A percentile compares a stretch with the other conserved stretches of the same genome.
These are phyloP conservation scores for Tolypocladium ovalisporum DNA, from an alignment of 2,329 filamentous ascomycete species.

Conservation along the genomic window DNA sequence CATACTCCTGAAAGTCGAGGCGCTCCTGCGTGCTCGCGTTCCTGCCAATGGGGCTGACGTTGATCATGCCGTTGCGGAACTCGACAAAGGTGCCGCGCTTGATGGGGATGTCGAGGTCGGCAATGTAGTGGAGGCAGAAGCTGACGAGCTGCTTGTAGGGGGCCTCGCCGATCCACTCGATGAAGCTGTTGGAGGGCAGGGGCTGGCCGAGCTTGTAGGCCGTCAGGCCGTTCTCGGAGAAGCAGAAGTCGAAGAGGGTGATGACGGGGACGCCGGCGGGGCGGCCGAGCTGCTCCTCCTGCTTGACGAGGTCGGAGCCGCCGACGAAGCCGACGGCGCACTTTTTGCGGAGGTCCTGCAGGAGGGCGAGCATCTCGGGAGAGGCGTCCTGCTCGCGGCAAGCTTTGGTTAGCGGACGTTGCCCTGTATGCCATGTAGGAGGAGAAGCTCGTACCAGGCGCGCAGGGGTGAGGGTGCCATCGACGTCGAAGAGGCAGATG, in stretches of 20 bases:
- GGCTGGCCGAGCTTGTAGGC: constrained; percentile 74
- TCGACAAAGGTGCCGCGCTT: constrained; percentile 80
- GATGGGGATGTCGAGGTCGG: constrained; percentile 72
- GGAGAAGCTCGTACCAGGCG: constrained; percentile 48
- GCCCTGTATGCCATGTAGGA: background rate
- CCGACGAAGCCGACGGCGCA: constrained; percentile 87
- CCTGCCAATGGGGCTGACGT: constrained; percentile 71
- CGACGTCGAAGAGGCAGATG: constrained; percentile 92
- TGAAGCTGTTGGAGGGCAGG: constrained; percentile 75
- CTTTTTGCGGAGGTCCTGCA: constrained; percentile 72
- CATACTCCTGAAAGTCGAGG: constrained; percentile 70
- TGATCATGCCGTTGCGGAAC: constrained; percentile 88
- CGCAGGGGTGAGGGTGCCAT: constrained; percentile 79
- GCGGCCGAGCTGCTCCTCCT: constrained; percentile 85
- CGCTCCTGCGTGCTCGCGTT: constrained; percentile 77
- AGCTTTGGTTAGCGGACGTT: background rate
- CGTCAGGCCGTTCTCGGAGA: constrained; percentile 91
- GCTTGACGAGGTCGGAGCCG: constrained; percentile 83
- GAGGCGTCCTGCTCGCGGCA: constrained; percentile 43
- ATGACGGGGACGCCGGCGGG: constrained; percentile 56
- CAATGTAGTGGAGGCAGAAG: constrained; percentile 72
- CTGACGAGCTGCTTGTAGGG: constrained; percentile 68
- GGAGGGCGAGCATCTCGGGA: constrained; percentile 73
- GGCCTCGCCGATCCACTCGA: constrained; percentile 78
- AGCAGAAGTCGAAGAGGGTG: constrained; percentile 92